Evolutionary conservation across 768 basidiomycete genomes (phyloP), one percentile per base, ranked within the genome.

Genomic region (Podaxis sp.): DNA sequence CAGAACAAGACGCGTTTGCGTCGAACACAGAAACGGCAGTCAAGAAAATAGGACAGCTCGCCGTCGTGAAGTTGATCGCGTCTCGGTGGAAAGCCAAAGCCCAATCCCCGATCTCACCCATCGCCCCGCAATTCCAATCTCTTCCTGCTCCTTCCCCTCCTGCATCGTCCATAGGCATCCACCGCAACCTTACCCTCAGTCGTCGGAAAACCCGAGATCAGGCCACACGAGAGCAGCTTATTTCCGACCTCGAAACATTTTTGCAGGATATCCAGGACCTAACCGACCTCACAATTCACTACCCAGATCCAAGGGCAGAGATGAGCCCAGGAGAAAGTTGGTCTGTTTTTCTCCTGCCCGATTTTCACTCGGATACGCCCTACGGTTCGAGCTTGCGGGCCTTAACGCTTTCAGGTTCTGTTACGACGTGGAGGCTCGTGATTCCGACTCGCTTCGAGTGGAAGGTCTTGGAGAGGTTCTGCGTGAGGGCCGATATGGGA

Each of bases 81-180:
- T 30, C 60, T 28, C 60, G 41, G 5, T 62, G 52, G 33, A 62
- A n/a, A 40, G 40, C 52, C 13, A 62, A 55, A 48, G 28, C 28
- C 11, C 60, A 55, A 26, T 17, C 53, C 28, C 33, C 60, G 24
- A 37, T 33, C 8, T 38, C 58, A 15, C 46, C 49, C 37, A 50
- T 51, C 30, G 58, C 58, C n/a, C 58, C 58, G 24, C 58, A 59
- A 40, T 41, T 50, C 8, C 48, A 57, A 13, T 11, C 12, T 44
- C 56, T 13, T 28, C 22, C 33, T 13, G 5, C 28, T 11, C 26
- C 36, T 5, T 12, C 57, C 26, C 3, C 41, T 17, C 28, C 44
- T 22, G 17, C 44, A 46, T 0, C n/a, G 2, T 4, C 11, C 22
- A n/a, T 13, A 30, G 10, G 24, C 10, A 13, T 59, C 2, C 28